Base-by-base conservation (phyloP, 2,329 filamentous ascomycete species). In the Diaporthe velutina region DNA sequence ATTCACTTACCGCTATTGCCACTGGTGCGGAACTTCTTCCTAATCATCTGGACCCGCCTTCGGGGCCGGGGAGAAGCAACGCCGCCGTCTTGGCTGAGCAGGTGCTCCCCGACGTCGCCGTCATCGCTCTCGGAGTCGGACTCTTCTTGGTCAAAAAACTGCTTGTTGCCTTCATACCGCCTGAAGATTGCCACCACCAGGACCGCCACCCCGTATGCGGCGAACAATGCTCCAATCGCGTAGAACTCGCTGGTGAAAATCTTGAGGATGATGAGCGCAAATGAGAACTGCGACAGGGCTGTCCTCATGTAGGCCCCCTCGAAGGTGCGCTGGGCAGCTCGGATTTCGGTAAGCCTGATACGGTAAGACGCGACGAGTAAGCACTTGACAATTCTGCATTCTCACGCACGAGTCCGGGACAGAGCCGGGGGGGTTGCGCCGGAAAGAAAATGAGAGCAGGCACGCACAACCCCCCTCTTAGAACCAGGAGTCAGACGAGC, bases 201-300 rank as follows among this genome's bases (percentile, higher is more conserved):
- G 64, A 99, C 90, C 9, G 95, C 94, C 4, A 93, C 92, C 17
- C 96, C 97, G 81, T 98, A 98, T 66, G 95, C 92, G 57, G 97
- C 96, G 82, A 98, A 98, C 42, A 99, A 88, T 9, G 97, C 97
- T n/a, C 97, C 97, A 77, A 98, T 98, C 78, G 93, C 92, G 85
- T 98, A 98, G 87, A 99, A 98, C 82, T 98, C 97, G 70, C 93
- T 90, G 12, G 95, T 98, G 86, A 99, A 98, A 84, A 99, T 97
- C 86, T 97, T 98, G 78, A 98, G 91, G 70, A 99, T 94, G 77
- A 99, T 93, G 67, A 99, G 92, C 28, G 96, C 93, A 83, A 99
- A 98, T 73, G 94, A 96, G 86, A 98, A 98, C 81, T 98, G 96
- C 4, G 94, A 95, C 28, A 99, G 91, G 3, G 96, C 96, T 0